Evolutionary conservation across 208 protist species (phyloP).

Genomic region (Acanthamoeba royreba): DNA sequence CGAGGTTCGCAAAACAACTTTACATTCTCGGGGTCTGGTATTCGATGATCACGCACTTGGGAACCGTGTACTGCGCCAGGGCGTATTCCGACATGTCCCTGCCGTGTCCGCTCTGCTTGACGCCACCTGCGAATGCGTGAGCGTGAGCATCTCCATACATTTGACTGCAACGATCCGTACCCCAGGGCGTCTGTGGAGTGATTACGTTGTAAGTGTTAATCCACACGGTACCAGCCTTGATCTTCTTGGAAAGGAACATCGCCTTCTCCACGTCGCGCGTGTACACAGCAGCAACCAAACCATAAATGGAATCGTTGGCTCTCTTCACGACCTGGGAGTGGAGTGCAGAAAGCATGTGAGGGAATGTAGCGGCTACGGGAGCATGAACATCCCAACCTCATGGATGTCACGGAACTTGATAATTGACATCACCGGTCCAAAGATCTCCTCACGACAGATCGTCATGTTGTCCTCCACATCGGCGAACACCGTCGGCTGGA

Average conservation of each 20-base stretch:
- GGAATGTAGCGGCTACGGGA: neutral
- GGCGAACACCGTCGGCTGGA: constrained; percentile 28
- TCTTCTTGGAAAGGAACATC: neutral
- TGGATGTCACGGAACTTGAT: constrained; percentile 21
- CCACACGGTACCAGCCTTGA: constrained; percentile 8
- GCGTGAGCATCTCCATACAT: too few relatives aligned
- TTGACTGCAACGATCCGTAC: neutral
- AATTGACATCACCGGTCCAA: neutral
- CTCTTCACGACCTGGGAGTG: neutral
- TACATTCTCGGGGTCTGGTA: neutral
- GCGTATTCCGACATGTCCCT: neutral
- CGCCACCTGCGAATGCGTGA: neutral
- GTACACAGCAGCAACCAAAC: neutral
- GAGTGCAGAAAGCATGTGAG: neutral
- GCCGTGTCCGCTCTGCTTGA: constrained; percentile 5
- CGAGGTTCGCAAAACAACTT: too few relatives aligned
- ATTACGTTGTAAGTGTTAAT: constrained; percentile 19
- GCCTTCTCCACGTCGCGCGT: neutral
- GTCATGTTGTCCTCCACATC: constrained; percentile 13
- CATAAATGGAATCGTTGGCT: constrained; percentile 15
- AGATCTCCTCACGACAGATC: constrained; percentile 1
- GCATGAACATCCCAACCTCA: neutral
- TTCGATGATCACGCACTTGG: constrained; percentile 33
- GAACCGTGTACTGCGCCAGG: neutral
- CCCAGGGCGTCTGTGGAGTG: neutral